These are phyloP conservation scores for Arctostaphylos glauca DNA, from an alignment of 148 eudicot genomes.

Conservation along the genomic window DNA sequence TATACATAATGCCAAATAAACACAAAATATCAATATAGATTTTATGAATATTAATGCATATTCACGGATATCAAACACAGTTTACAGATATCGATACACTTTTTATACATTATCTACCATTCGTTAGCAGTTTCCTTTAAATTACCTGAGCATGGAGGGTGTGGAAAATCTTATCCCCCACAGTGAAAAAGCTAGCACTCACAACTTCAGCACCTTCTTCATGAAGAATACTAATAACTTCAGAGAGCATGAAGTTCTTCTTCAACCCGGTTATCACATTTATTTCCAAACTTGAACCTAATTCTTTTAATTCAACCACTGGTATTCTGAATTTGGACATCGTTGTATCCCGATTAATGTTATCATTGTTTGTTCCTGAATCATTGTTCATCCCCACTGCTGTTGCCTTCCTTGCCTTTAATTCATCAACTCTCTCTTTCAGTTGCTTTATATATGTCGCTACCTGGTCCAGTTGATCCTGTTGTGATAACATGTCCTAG, in stretches of 20 bases:
- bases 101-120: no score
- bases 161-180: constrained; percentile 25
- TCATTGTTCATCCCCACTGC: background rate
- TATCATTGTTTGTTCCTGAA: background rate
- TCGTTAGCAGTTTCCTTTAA: no score
- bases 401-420: no score
- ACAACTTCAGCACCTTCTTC: constrained; percentile 53
- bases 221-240: constrained; percentile 34
- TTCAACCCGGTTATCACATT: constrained; percentile 19
- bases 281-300: constrained; percentile 34
- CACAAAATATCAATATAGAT: no score
- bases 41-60: no score
- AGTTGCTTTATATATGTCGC: constrained; percentile 32
- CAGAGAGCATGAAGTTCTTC: constrained; percentile 16
- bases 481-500: constrained; percentile 35
- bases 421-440: constrained; percentile 29
- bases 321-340: constrained; percentile 13
- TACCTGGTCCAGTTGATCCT: constrained; percentile 38
- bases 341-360: background rate
- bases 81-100: no score
- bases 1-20: no score
- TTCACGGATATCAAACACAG: no score
- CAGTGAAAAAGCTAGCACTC: constrained; percentile 15
- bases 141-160: constrained; percentile 42
- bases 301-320: constrained; percentile 29